Evolutionary conservation across 73 alveolate genomes (phyloP), one percentile per base, ranked within the genome.

Genomic region (Symbiodinium pilosum): DNA sequence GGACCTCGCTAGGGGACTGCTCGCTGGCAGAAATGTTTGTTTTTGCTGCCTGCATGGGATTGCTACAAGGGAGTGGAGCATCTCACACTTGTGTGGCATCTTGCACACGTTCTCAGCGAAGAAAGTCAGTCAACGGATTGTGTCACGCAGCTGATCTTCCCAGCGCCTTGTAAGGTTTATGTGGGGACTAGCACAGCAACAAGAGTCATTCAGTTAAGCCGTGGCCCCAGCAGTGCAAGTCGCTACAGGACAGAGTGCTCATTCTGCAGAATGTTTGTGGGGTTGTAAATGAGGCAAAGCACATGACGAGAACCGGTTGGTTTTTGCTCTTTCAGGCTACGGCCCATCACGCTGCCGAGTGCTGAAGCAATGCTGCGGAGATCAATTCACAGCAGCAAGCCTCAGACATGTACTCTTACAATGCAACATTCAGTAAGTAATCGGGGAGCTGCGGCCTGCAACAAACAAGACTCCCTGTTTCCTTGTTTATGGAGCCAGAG

Each of bases 181-280:
- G 97, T 91, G 51, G 97, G 97, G 18, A 91, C 97, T 8, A 91
- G 97, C 88, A 68, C 97, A 36, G 54, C 43, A 34, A 71, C 97
- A 14, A 47, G 97, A 26, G 88, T 91, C 34, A 42, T 91, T 16
- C 41, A 91, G 88, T 86, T 91, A n/a, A 91, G 97, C 77, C n/a
- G n/a, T n/a, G n/a, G n/a, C n/a, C n/a, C 73, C 44, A 42, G 1
- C 47, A n/a, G 88, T 69, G 84, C 30, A 52, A 21, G 6, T 4
- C 34, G 41, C 3, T 1, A 26, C 77, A 36, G 36, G 36, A 7
- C 36, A 12, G 77, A 21, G 71, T 54, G 30, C 71, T 21, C 7
- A 1, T 54, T 54, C 71, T 54, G 71, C 71, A 4, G 71, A 30
- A 21, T 5, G 71, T 54, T 52, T 52, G 69, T 52, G 14, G 69